Conservation (phyloP, 2,329 filamentous ascomycete species). For the Fusarium transvaalense region DNA sequence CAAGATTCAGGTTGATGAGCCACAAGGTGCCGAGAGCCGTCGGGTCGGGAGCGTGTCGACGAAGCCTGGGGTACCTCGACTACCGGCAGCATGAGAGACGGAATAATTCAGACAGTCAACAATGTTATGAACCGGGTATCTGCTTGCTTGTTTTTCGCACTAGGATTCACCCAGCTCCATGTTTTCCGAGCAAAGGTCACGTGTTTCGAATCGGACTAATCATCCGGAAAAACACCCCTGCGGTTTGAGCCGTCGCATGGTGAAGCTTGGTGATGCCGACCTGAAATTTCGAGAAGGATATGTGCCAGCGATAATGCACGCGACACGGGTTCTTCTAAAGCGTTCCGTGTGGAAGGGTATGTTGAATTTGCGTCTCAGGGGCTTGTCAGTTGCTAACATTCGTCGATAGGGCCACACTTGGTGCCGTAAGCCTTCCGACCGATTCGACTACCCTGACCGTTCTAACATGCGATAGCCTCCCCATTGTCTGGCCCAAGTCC, state of each 20-base stretch:
- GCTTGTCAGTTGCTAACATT: slow-evolving; percentile 38
- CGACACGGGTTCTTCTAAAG: slow-evolving; percentile 75
- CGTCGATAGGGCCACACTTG: slow-evolving; percentile 62
- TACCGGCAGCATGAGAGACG: not conserved
- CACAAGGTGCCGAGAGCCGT: slow-evolving; percentile 29
- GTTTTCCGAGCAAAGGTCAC: slow-evolving; percentile 1
- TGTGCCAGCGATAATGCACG: slow-evolving; percentile 68
- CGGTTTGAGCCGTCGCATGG: slow-evolving; percentile 25
- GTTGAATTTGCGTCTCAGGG: slow-evolving; percentile 20
- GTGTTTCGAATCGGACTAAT: slow-evolving; percentile 27
- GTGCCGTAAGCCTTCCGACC: slow-evolving; percentile 61
- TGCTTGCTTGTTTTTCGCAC: not conserved
- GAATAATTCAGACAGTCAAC: not conserved
- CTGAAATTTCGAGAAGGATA: slow-evolving; percentile 44
- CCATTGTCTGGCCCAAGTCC: slow-evolving; percentile 70
- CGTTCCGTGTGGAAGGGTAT: slow-evolving; percentile 92
- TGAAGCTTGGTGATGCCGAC: slow-evolving; percentile 34
- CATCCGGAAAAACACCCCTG: slow-evolving; percentile 34
- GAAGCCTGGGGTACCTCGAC: not conserved
- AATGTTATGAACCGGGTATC: accelerated
- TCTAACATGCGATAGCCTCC: slow-evolving; percentile 61
- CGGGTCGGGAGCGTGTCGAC: not conserved
- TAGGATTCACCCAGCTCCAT: too few species aligned
- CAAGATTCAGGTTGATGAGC: slow-evolving; percentile 21
- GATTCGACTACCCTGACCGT: slow-evolving; percentile 42